Evolutionary conservation across 352 stramenopile genomes (phyloP), one percentile per base, ranked within the genome.

Genomic region (Phytophthora pisi): DNA sequence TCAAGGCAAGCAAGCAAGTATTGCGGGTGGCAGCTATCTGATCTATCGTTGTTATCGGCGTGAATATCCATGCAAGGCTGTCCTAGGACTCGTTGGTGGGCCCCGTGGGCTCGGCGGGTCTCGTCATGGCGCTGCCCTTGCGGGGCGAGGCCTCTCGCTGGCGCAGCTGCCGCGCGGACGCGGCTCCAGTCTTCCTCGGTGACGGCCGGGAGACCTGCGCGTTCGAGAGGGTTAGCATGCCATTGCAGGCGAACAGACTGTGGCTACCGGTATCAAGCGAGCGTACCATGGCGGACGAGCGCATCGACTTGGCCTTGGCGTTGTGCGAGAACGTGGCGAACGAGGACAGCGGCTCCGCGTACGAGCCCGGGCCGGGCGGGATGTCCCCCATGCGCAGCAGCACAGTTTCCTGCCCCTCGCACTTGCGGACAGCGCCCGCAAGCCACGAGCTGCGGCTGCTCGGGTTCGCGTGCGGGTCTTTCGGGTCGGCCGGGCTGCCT

Each of bases 391-490:
- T 89, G 30, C 84, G 80, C 78, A 95, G 79, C 52, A 95, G 54
- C 54, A 92, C 84, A 4, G 81, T 93, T 70, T 95, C 87, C 20
- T 89, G 59, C 4, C 85, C 87, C 20, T 90, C 83, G 23, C 51
- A 75, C 58, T 93, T 93, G 64, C 82, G 83, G 26, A 95, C 86
- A 36, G 89, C 90, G 38, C 87, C 87, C 13, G 83, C 82, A 20
- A 95, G 83, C 87, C 87, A 95, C 49, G 82, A 92, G 51, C 84
- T 93, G 31, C 87, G 83, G 51, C 83, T 90, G 70, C 81, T 92
- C 36, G 87, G 63, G 61, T 93, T 95, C 6, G 84, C 82, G 63
- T 95, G 78, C 5, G 87, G 85, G 57, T 92, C 86, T 64, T 82
- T 82, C 13, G 69, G 65, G 16, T 86, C 78, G 13, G 64, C 62